Base-by-base conservation (phyloP, 2,329 filamentous ascomycete genomes). In the Fusarium solani-melongenae region DNA sequence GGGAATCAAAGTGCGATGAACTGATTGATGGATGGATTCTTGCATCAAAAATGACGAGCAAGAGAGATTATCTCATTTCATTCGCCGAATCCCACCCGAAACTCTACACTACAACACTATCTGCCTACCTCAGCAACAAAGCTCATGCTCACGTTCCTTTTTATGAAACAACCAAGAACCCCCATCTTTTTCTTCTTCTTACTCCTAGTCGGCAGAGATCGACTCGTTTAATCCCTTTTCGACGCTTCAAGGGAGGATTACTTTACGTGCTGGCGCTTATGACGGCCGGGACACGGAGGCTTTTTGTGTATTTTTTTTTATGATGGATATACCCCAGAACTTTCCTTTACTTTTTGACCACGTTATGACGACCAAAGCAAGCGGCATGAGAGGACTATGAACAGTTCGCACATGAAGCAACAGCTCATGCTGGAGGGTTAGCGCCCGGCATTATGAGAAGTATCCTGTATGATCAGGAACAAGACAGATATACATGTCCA, bases 251-350 rank as follows among this genome's bases (percentile, higher is more conserved):
- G 49, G 58, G 61, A 70, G 66, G 51, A 64, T 46, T 65, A 58
- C 57, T 64, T 65, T 61, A 59, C 62, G 58, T 60, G 62, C 71
- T 68, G 60, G 64, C 64, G 58, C 62, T 53, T 60, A 38, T 33
- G 39, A 66, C 55, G 57, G 72, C 64, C 59, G 51, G 62, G 66
- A 75, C 67, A 61, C 67, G 62, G 66, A 64, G 70, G 67, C 67
- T 67, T 76, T 77, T 73, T 51, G 46, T 51, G 70, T 68, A 63
- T 41, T 41, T 58, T 66, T 68, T 72, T 74, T 69, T 62, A 80
- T 72, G 79, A 80, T 72, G 79, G 79, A 80, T 81, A 80, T 80
- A 80, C 79, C 79, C 77, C 70, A 66, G 70, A 64, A 60, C 64
- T 71, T 73, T 74, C 74, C 62, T 69, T 77, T 69, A 69, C 63